Conservation (phyloP, 805 yeast species). For the Starmerella vaccinii region DNA sequence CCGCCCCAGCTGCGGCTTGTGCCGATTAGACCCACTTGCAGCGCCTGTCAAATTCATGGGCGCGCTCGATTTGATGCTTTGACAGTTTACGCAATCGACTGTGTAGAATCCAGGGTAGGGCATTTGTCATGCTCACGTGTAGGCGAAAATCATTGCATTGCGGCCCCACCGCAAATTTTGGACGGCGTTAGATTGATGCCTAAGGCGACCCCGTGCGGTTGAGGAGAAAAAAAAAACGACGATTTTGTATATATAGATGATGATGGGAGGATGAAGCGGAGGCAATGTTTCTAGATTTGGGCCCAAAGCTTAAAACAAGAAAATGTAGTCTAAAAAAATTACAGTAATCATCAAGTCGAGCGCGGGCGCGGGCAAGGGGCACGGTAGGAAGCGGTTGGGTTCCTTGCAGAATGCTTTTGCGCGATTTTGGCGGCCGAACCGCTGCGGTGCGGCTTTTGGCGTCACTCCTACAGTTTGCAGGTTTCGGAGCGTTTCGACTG, state of each 20-base stretch:
- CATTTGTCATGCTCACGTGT: background rate
- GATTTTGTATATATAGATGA: background rate
- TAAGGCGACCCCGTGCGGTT: background rate
- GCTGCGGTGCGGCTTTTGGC: background rate
- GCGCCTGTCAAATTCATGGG: too few relatives aligned
- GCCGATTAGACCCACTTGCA: too few relatives aligned
- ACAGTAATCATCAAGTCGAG: too few relatives aligned
- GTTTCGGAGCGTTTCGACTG: background rate
- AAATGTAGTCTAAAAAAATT: background rate
- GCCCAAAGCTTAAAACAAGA: background rate
- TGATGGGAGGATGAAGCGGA: too few relatives aligned
- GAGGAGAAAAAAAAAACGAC: background rate
- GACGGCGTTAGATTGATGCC: background rate
- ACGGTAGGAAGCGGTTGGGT: background rate
- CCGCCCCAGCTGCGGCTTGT: too few relatives aligned
- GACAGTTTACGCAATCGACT: background rate
- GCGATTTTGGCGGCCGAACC: background rate
- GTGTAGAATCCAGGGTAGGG: background rate
- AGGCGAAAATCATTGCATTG: background rate
- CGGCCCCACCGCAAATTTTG: background rate
- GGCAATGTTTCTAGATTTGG: too few relatives aligned
- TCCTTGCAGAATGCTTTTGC: background rate
- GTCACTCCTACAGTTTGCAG: background rate
- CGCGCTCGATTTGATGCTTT: background rate
- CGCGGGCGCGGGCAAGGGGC: background rate